A percentile compares a stretch with the other conserved stretches of the same genome.
Evolutionary conservation across 192 early-diverging fungal species (phyloP).

Genomic region (Backusella tuberculispora): DNA sequence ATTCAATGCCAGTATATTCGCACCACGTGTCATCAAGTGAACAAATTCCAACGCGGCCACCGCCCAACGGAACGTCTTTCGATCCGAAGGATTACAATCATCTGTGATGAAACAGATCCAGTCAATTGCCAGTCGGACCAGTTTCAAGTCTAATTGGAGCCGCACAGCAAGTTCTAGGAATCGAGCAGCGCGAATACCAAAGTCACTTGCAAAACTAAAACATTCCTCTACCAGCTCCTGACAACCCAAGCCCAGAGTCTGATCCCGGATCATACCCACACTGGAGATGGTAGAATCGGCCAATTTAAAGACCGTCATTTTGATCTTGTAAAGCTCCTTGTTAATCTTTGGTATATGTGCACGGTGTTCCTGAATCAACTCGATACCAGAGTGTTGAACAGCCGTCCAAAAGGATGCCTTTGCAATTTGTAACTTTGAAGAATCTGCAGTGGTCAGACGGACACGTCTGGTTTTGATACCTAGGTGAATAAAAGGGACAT

Average conservation of each 20-base stretch:
- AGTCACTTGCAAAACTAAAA: conserved; percentile 73
- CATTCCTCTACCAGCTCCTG: conserved; percentile 72
- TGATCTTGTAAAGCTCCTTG: conserved; percentile 60
- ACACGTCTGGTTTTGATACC: conserved; percentile 60
- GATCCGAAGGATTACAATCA: conserved; percentile 79
- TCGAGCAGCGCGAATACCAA: conserved; percentile 62
- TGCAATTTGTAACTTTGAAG: conserved; percentile 43
- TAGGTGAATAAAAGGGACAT: conserved; percentile 40
- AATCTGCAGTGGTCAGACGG: conserved; percentile 58
- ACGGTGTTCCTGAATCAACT: conserved; percentile 54
- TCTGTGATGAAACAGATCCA: conserved; percentile 88
- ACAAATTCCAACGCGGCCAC: conserved; percentile 85
- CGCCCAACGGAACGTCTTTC: conserved; percentile 83
- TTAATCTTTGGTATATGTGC: conserved; percentile 63
- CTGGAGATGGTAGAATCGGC: conserved; percentile 58
- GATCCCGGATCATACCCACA: conserved; percentile 58
- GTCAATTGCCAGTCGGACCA: conserved; percentile 78
- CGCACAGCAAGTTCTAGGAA: conserved; percentile 63
- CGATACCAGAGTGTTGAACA: conserved; percentile 48
- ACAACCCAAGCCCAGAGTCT: conserved; percentile 45
- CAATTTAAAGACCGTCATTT: conserved; percentile 57
- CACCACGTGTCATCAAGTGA: conserved; percentile 76
- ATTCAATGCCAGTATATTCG: conserved; percentile 67
- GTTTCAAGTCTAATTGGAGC: conserved; percentile 63
- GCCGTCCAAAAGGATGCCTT: conserved; percentile 56